These are phyloP conservation scores for Cladorrhinum samala DNA, from an alignment of 495 filamentous ascomycete genomes.

Conservation along the genomic window DNA sequence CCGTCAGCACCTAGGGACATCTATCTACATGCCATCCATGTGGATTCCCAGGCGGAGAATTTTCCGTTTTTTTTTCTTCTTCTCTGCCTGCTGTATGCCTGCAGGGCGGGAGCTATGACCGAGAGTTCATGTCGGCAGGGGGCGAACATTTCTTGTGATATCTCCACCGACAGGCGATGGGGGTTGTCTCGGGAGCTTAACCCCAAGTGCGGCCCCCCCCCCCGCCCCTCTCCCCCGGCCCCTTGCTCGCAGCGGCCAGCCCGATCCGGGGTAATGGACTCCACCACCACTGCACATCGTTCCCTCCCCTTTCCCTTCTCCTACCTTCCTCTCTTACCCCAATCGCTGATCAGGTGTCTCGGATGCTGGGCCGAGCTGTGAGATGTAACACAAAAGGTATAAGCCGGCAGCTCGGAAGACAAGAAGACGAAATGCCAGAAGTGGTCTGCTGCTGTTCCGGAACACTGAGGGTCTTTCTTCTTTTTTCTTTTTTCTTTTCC, in stretches of 20 bases:
- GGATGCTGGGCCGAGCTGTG: conserved; percentile 24
- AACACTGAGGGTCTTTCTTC: not conserved
- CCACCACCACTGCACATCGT: not conserved
- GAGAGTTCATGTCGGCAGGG: not conserved
- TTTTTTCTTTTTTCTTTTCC: not conserved
- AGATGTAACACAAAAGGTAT: conserved; percentile 10
- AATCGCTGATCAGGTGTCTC: conserved; percentile 31
- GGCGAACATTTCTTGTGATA: not conserved
- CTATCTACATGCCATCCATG: no score
- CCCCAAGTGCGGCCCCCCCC: no score
- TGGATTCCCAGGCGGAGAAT: conserved; percentile 1
- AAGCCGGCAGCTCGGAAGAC: not conserved
- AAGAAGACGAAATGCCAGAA: not conserved
- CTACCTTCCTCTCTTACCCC: conserved; percentile 7
- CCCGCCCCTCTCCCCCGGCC: no score
- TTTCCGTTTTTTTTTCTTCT: not conserved
- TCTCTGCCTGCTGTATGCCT: not conserved
- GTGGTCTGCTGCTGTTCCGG: not conserved
- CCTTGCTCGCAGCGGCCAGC: conserved; percentile 15
- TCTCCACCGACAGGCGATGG: not conserved
- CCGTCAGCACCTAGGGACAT: no score
- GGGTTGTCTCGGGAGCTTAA: conserved; percentile 1
- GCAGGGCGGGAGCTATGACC: conserved; percentile 3
- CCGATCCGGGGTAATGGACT: conserved; percentile 17
- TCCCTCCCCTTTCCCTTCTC: not conserved